These are phyloP conservation scores for Botrytis medusae DNA, from an alignment of 2,329 filamentous ascomycete species.

Conservation along the genomic window DNA sequence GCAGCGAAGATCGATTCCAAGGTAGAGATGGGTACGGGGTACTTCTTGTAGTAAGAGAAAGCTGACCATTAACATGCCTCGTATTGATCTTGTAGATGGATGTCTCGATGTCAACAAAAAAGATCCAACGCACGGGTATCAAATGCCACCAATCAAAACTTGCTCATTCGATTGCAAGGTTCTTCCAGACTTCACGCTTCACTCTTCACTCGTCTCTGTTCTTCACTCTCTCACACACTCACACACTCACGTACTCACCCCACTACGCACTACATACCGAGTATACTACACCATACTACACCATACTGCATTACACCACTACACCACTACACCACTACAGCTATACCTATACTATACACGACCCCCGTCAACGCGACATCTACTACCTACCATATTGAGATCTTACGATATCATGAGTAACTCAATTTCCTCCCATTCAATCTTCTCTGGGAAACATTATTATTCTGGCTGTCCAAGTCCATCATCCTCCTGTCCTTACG, in stretches of 20 bases:
- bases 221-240: neutral
- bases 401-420: constrained; percentile 6
- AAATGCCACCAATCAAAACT: neutral
- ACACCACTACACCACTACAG: neutral
- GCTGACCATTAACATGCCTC: neutral
- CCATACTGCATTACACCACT: too few relatives aligned
- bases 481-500: neutral
- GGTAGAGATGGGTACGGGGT: neutral
- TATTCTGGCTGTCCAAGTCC: neutral
- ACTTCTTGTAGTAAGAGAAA: neutral
- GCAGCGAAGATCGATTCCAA: neutral
- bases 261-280: neutral
- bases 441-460: too few relatives aligned
- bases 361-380: neutral
- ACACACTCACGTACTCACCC: neutral
- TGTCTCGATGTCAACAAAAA: neutral
- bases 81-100: neutral
- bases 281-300: too few relatives aligned
- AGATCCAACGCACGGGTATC: neutral
- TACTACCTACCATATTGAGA: neutral
- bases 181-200: neutral
- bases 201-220: neutral
- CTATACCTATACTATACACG: neutral
- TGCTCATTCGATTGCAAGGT: neutral
- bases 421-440: neutral